Evolutionary conservation across 352 stramenopile genomes (phyloP).

Genomic region (Globisporangium mamillatum): DNA sequence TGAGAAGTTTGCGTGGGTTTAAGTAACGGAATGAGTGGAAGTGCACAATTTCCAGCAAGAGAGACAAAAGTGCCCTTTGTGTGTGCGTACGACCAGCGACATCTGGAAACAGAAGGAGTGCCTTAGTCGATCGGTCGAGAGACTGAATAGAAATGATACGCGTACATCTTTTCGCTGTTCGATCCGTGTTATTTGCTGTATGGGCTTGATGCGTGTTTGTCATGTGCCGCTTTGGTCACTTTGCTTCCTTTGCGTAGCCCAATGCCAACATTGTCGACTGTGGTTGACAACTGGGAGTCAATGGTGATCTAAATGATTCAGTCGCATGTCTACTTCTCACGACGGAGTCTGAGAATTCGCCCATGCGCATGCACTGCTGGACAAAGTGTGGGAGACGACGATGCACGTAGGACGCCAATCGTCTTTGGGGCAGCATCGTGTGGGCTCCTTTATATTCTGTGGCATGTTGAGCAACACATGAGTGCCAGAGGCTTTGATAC

Average conservation of each 20-base stretch:
- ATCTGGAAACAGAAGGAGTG: background rate
- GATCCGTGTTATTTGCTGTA: background rate
- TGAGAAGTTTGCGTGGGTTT: slow-evolving; percentile 61
- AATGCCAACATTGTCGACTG: background rate
- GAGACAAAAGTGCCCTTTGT: background rate
- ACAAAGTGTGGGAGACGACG: background rate
- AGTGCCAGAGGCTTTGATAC: background rate
- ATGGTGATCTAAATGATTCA: background rate
- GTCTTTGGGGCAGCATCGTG: background rate
- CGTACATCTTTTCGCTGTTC: background rate
- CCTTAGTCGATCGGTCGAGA: background rate
- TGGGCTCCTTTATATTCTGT: background rate
- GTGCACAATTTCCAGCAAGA: background rate
- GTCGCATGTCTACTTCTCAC: too few relatives aligned
- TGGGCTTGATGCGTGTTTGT: slow-evolving; percentile 6
- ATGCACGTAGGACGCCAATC: background rate
- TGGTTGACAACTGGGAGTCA: background rate
- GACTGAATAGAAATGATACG: background rate
- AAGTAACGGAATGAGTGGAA: background rate
- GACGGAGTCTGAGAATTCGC: background rate
- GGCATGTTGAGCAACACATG: background rate
- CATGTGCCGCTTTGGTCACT: background rate
- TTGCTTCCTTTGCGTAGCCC: background rate
- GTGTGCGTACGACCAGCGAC: background rate
- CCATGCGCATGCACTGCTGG: background rate